These are phyloP conservation scores for Flagelloscypha sp. DNA, from an alignment of 768 basidiomycete genomes.

Conservation along the genomic window DNA sequence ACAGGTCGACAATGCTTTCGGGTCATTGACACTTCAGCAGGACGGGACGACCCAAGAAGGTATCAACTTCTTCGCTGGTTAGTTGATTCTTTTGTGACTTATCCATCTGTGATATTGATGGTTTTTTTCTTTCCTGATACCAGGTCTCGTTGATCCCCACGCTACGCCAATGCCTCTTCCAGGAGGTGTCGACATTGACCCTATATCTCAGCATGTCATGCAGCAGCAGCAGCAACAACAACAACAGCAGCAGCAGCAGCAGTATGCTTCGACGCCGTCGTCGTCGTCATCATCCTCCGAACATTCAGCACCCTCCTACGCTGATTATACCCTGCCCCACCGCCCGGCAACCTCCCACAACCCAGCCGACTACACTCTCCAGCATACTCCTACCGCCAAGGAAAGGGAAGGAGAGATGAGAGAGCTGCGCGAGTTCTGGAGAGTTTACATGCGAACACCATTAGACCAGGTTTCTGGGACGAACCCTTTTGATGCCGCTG, in stretches of 20 bases:
- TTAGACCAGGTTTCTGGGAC: no score
- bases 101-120: no score
- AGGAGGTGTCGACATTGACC: background rate
- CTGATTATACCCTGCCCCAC: background rate
- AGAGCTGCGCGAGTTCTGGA: slow-evolving; percentile 69
- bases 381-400: slow-evolving; percentile 13
- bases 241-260: slow-evolving; percentile 14
- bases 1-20: no score
- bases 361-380: slow-evolving; percentile 17
- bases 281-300: no score
- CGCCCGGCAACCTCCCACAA: slow-evolving; percentile 4
- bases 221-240: slow-evolving; percentile 13
- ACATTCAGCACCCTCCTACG: slow-evolving; percentile 5
- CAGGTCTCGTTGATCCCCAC: slow-evolving; percentile 27
- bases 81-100: no score
- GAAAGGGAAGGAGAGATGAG: slow-evolving; percentile 30
- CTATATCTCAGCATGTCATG: no score
- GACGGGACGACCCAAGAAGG: no score
- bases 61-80: no score
- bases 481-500: no score
- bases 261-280: no score
- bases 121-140: no score
- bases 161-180: slow-evolving; percentile 37
- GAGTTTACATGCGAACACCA: slow-evolving; percentile 64
- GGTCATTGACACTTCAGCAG: no score